phyloP scores from a whole-genome alignment of 495 filamentous ascomycete species.

The Aspergillus incahuasiensis region DNA sequence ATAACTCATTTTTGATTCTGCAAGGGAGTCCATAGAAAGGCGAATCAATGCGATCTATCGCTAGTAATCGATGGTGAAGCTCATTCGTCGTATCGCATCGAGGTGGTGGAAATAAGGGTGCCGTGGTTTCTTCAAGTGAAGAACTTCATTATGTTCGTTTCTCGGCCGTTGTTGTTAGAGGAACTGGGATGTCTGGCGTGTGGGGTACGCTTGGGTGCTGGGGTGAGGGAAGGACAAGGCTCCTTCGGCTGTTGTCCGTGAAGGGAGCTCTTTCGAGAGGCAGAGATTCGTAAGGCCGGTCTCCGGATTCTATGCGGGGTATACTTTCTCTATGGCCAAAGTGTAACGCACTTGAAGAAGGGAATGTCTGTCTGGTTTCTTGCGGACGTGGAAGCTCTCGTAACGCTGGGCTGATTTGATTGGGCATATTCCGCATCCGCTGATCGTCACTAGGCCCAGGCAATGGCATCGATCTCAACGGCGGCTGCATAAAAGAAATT shows the following conservation, averaged over 20 bases:
- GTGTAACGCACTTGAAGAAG: slow-evolving; percentile 32
- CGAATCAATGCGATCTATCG: slow-evolving; percentile 21
- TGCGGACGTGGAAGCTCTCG: slow-evolving; percentile 33
- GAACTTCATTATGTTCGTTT: slow-evolving; percentile 18
- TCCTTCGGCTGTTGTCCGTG: slow-evolving; percentile 26
- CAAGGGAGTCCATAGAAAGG: background rate
- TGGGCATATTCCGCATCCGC: slow-evolving; percentile 20
- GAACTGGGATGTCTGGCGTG: slow-evolving; percentile 7
- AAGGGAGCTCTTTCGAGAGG: slow-evolving; percentile 29
- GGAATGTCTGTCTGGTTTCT: slow-evolving; percentile 31
- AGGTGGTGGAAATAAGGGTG: slow-evolving; percentile 8
- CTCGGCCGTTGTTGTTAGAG: slow-evolving; percentile 14
- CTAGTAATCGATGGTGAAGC: slow-evolving; percentile 15
- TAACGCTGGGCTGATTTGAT: slow-evolving; percentile 21
- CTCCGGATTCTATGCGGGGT: slow-evolving; percentile 20
- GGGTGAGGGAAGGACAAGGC: slow-evolving; percentile 13
- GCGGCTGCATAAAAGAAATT: slow-evolving; percentile 13
- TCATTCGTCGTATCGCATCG: slow-evolving; percentile 21
- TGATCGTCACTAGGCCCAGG: slow-evolving; percentile 15
- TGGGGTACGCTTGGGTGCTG: slow-evolving; percentile 14
- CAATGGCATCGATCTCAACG: slow-evolving; percentile 9
- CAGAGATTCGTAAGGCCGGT: slow-evolving; percentile 17
- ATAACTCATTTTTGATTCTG: slow-evolving; percentile 12
- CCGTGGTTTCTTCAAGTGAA: slow-evolving; percentile 4
- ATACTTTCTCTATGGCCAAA: slow-evolving; percentile 29